A percentile compares a stretch with the other conserved stretches of the same genome.
Conservation (phyloP, 768 basidiomycete species). For the Tephrocybe sp. region DNA sequence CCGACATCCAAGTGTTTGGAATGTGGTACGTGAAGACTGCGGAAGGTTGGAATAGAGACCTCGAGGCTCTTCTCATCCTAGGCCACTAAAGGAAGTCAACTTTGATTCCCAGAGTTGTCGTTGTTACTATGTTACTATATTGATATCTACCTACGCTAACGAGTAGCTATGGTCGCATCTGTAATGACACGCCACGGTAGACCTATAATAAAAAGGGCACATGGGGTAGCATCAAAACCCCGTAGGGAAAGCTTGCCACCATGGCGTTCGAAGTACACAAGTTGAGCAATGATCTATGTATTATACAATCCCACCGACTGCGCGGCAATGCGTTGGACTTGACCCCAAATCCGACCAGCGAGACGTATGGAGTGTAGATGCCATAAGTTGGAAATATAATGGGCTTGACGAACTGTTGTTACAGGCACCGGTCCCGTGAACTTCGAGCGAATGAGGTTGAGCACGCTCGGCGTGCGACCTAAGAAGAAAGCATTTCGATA, state of each 20-base stretch:
- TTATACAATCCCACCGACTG: not conserved
- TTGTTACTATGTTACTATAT: constrained; percentile 1
- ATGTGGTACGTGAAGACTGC: too few species aligned
- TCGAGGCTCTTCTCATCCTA: too few species aligned
- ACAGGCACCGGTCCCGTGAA: too few species aligned
- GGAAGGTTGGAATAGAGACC: too few species aligned
- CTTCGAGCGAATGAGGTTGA: not conserved
- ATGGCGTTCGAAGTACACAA: constrained; percentile 1
- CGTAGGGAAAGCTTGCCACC: constrained; percentile 11
- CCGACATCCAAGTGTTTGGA: too few species aligned
- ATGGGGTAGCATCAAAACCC: constrained; percentile 10
- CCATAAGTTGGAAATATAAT: not conserved
- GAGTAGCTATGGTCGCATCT: constrained; percentile 3
- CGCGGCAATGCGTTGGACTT: not conserved
- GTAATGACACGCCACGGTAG: constrained; percentile 1
- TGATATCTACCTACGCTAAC: not conserved
- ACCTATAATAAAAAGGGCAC: not conserved
- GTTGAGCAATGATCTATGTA: not conserved
- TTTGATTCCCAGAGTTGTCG: too few species aligned
- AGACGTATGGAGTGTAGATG: not conserved
- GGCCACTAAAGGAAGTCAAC: too few species aligned
- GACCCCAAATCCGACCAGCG: constrained; percentile 7
- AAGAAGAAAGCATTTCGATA: constrained; percentile 1
- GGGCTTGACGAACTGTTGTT: not conserved
- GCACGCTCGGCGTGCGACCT: constrained; percentile 1